Evolutionary conservation across 345 rosid genomes (phyloP), one percentile per base, ranked within the genome.

Genomic region (Populus davidiana): DNA sequence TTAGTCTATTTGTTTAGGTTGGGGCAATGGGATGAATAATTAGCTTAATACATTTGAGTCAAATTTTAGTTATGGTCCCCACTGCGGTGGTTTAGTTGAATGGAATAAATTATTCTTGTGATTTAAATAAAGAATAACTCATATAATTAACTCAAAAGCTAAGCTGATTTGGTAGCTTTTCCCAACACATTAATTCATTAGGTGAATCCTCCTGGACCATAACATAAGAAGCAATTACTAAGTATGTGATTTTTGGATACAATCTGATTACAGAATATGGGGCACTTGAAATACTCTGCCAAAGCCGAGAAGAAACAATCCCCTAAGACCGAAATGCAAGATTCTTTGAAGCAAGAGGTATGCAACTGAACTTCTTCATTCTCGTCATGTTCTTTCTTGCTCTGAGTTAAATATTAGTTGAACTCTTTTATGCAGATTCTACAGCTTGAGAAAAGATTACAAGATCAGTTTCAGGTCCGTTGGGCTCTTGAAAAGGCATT

Each of bases 321-420:
- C 64, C 86, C 88, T 5, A 80, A 70, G 76, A 79, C 85, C 8
- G 91, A 86, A 73, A 89, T 84, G 70, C 90, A 88, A 73, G 79
- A 73, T 77, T 91, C 89, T 59, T 77, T 96, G 86, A 90, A 89
- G 89, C 92, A 89, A 83, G 99, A 96, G 98, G 99, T 96, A 67
- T 73, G 84, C 67, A 21, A 52, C 75, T 44, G 36, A 73, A 18
- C 47, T 80, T 70, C 43, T 71, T 76, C 41, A 69, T 41, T 8
- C 47, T 65, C 36, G 64, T 67, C 25, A 8, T 16, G 67, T 21
- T 50, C n/a, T 18, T 69, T 74, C 71, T 43, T 50, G 11, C 49
- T 65, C 6, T 12, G 59, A 43, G 50, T 0, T 29, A 64, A 25
- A 68, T 35, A 67, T 78, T 67, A 41, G 31, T 69, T 41, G 16